Evolutionary conservation across 2,329 filamentous ascomycete genomes (phyloP), one percentile per base, ranked within the genome.

Genomic region (Elsinoe batatas): DNA sequence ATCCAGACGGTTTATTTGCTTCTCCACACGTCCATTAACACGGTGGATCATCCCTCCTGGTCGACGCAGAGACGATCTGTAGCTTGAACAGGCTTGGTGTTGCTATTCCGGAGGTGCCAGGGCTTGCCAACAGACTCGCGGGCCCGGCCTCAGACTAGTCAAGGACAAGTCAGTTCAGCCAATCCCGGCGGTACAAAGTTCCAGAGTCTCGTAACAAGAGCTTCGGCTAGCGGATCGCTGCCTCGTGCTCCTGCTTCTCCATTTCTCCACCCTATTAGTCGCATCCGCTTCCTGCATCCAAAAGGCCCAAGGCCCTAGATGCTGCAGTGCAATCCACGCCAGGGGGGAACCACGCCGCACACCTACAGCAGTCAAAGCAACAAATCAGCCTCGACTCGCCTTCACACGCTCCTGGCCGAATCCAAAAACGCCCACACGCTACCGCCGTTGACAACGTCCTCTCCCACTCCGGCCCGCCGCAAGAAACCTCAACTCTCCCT

Each of bases 351-450:
- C n/a, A 51, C 47, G 47, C 47, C 47, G 47, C 37, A 51, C 18
- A 22, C 32, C 18, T 44, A 22, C 40, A 44, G 40, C 12, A 44
- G 26, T 30, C 26, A 30, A 30, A 30, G 26, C 26, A 30, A 30
- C 26, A 30, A 30, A 30, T 30, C 20, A 44, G 40, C 17, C 40
- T 44, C 40, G 40, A 44, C 40, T 44, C 40, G 20, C 18, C 40
- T n/a, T n/a, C 15, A 5, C 36, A n/a, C 36, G 13, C 18, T 44
- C 40, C 40, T 38, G 15, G 32, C 32, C 47, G 44, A 49, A 33
- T 49, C 44, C 44, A 49, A 33, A 49, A 49, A 49, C 44, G 44
- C 44, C n/a, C 44, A 49, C 35, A 32, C 35, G 47, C 32, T 38
- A 26, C 13, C 26, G 47, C 47, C 47, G 47, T 51, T 51, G 47